Evolutionary conservation across 306 rosid species (phyloP).

Genomic region (Acacia melanoxylon): DNA sequence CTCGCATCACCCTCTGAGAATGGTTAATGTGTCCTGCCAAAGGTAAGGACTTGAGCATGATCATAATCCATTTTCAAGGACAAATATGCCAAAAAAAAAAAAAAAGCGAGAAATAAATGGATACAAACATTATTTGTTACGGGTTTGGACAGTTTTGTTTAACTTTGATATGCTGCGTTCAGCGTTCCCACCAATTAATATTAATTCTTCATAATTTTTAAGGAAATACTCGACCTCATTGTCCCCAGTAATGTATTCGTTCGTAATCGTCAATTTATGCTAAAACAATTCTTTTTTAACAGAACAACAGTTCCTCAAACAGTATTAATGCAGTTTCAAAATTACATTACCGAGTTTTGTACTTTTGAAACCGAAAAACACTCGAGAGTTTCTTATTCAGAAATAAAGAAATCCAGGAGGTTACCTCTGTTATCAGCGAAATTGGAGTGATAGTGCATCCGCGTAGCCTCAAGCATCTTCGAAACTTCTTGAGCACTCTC

Average conservation of each 20-base stretch:
- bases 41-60: neutral
- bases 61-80: neutral
- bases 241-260: neutral
- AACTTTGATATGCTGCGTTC: neutral
- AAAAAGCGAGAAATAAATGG: neutral
- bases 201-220: neutral
- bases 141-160: neutral
- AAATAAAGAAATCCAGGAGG: neutral
- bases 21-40: slow-evolving; percentile 69
- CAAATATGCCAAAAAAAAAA: neutral
- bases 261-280: neutral
- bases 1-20: slow-evolving; percentile 76
- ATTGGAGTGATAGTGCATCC: slow-evolving; percentile 73
- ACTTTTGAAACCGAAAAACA: neutral
- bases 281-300: neutral
- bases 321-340: neutral
- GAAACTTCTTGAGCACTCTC: slow-evolving; percentile 70
- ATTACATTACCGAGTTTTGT: neutral
- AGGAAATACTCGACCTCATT: neutral
- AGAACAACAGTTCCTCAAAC: neutral
- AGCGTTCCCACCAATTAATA: neutral
- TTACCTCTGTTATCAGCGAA: slow-evolving; percentile 76
- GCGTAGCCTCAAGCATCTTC: slow-evolving; percentile 74
- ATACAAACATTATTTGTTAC: neutral
- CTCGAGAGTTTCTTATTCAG: neutral